These are phyloP conservation scores for Eucalyptus marginata DNA, from an alignment of 345 rosid species.

Conservation along the genomic window DNA sequence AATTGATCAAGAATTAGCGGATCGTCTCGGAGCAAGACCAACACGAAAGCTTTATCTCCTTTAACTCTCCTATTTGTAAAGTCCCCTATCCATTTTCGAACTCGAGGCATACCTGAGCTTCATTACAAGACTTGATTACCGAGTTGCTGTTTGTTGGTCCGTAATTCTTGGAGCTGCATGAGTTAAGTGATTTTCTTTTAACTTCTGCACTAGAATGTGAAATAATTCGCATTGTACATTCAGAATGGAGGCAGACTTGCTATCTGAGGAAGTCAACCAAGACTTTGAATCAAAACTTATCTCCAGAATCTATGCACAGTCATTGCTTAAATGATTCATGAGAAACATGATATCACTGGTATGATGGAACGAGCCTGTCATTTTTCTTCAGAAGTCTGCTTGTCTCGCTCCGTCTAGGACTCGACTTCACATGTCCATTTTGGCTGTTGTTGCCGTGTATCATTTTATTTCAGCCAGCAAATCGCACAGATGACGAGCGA, in stretches of 20 bases:
- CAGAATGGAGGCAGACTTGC: background rate
- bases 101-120: too few relatives aligned
- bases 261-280: background rate
- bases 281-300: background rate
- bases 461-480: too few relatives aligned
- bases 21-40: too few relatives aligned
- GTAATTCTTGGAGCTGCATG: background rate
- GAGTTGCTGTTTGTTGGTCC: background rate
- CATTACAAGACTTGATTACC: too few relatives aligned
- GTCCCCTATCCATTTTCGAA: too few relatives aligned
- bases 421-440: too few relatives aligned
- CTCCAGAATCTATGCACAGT: background rate
- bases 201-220: background rate
- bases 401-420: background rate
- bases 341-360: too few relatives aligned
- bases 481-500: too few relatives aligned
- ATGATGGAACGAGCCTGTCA: background rate
- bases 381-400: background rate
- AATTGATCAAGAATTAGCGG: too few relatives aligned
- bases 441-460: too few relatives aligned
- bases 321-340: background rate
- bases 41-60: too few relatives aligned
- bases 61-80: too few relatives aligned
- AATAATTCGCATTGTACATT: background rate
- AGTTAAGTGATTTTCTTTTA: background rate